Percentiles rank a stretch among this genome's conserved stretches.
Conservation (phyloP, 192 early-diverging fungal species). For the Coemansia sp. region DNA sequence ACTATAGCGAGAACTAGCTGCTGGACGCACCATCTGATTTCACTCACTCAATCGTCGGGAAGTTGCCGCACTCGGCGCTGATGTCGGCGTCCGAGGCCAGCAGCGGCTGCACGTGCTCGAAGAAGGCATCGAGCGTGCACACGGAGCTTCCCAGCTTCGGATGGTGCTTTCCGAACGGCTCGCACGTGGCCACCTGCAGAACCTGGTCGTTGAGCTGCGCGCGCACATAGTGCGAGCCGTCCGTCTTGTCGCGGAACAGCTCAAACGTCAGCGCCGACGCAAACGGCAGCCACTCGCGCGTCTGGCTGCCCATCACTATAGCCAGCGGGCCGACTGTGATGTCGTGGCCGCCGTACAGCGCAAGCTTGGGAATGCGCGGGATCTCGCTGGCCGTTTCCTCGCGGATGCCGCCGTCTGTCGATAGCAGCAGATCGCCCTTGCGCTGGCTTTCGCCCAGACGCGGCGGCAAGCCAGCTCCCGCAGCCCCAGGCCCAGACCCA, state of each 20-base stretch:
- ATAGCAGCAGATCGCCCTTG: constrained; percentile 18
- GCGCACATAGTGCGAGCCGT: constrained; percentile 31
- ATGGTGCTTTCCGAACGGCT: constrained; percentile 36
- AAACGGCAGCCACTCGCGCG: constrained; percentile 34
- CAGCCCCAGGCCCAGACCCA: too few species aligned
- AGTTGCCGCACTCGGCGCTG: constrained; percentile 24
- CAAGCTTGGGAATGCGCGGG: constrained; percentile 31
- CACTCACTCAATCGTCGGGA: not conserved
- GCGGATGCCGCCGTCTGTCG: constrained; percentile 18
- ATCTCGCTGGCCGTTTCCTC: constrained; percentile 4
- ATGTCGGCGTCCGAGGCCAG: constrained; percentile 15
- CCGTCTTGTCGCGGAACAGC: constrained; percentile 30
- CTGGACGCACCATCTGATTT: too few species aligned
- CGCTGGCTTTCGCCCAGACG: constrained; percentile 17
- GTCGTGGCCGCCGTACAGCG: constrained; percentile 39
- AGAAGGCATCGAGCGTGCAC: constrained; percentile 49
- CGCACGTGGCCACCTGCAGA: constrained; percentile 33
- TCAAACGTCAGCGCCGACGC: constrained; percentile 46
- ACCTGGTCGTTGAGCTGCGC: constrained; percentile 31
- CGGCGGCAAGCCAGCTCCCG: not conserved
- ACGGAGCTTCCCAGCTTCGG: constrained; percentile 30
- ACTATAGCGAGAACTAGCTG: too few species aligned
- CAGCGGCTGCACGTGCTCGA: constrained; percentile 35
- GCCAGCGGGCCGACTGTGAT: constrained; percentile 30
- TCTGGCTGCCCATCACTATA: constrained; percentile 21